These are phyloP conservation scores for Xylaria castorea DNA, from an alignment of 495 filamentous ascomycete species.

Conservation along the genomic window DNA sequence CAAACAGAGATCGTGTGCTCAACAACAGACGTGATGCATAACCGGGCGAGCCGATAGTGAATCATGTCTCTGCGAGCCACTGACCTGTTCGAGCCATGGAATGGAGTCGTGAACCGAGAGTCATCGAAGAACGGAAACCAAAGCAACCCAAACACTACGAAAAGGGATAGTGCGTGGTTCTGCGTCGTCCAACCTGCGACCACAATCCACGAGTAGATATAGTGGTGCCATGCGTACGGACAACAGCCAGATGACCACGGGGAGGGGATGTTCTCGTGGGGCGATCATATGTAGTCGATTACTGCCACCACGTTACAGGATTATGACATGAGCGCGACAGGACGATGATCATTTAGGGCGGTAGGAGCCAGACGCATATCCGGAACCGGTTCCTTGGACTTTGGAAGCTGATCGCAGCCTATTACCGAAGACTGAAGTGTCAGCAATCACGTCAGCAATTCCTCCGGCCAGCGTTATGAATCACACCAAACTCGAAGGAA, in stretches of 20 bases:
- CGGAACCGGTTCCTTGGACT: slow-evolving; percentile 73
- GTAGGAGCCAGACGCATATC: slow-evolving; percentile 67
- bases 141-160: slow-evolving; percentile 46
- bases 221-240: slow-evolving; percentile 34
- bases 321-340: slow-evolving; percentile 29
- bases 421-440: slow-evolving; percentile 87
- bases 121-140: slow-evolving; percentile 47
- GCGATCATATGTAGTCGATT: slow-evolving; percentile 29
- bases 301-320: slow-evolving; percentile 36
- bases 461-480: slow-evolving; percentile 81
- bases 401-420: slow-evolving; percentile 96
- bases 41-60: slow-evolving; percentile 28
- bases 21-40: slow-evolving; percentile 32
- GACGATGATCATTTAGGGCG: slow-evolving; percentile 69
- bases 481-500: slow-evolving; percentile 87
- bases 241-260: slow-evolving; percentile 34
- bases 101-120: slow-evolving; percentile 44
- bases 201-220: slow-evolving; percentile 32
- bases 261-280: slow-evolving; percentile 34
- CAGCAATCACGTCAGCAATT: slow-evolving; percentile 78
- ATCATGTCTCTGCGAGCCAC: slow-evolving; percentile 32
- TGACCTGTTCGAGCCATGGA: slow-evolving; percentile 41
- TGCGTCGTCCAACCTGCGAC: slow-evolving; percentile 36
- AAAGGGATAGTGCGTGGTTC: slow-evolving; percentile 37
- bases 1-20: slow-evolving; percentile 34